These are phyloP conservation scores for Rhizopus sp. DNA, from an alignment of 371 early-diverging fungal genomes.

Conservation along the genomic window DNA sequence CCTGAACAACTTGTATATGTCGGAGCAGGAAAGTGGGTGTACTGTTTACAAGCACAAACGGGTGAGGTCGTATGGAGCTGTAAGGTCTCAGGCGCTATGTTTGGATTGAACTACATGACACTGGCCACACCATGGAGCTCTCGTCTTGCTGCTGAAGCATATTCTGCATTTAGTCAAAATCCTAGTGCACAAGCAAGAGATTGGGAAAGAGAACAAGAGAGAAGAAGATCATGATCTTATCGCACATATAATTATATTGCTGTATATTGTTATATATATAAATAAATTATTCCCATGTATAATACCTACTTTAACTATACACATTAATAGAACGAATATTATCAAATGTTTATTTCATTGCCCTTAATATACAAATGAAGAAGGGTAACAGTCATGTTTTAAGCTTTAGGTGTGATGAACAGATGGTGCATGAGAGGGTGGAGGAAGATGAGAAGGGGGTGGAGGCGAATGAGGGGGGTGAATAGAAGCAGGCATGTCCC, in stretches of 20 bases:
- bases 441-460: background rate
- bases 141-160: constrained; percentile 30
- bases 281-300: too few relatives aligned
- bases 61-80: constrained; percentile 31
- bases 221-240: too few relatives aligned
- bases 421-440: background rate
- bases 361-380: too few relatives aligned
- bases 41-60: constrained; percentile 23
- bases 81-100: constrained; percentile 21
- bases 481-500: constrained; percentile 4
- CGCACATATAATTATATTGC: too few relatives aligned
- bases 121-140: constrained; percentile 44
- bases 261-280: too few relatives aligned
- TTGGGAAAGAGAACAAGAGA: constrained; percentile 8
- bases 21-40: constrained; percentile 32
- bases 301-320: too few relatives aligned
- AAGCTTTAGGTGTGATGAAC: too few relatives aligned
- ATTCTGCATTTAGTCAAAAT: constrained; percentile 23
- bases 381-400: too few relatives aligned
- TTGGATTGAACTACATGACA: constrained; percentile 30
- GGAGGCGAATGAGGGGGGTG: background rate
- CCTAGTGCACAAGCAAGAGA: constrained; percentile 17
- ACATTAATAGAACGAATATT: too few relatives aligned
- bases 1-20: constrained; percentile 22
- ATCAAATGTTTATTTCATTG: too few relatives aligned